Conservation (phyloP, 495 filamentous ascomycete genomes). For the Hyaloscypha hepaticicola region DNA sequence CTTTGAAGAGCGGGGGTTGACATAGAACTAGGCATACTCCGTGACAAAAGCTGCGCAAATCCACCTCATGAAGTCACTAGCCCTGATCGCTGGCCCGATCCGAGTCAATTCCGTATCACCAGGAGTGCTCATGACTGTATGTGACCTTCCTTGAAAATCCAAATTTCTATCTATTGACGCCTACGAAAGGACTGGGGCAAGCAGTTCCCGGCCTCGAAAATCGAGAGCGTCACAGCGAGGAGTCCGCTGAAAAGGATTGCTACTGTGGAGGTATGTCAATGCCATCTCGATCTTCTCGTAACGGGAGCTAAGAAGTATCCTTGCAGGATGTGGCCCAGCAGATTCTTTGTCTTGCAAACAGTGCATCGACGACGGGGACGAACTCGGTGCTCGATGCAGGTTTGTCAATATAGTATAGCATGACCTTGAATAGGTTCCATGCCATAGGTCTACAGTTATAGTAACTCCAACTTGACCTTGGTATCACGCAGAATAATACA, state of each 20-base stretch:
- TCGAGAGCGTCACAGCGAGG: conserved; percentile 41
- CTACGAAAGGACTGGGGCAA: conserved; percentile 51
- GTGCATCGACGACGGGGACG: conserved; percentile 41
- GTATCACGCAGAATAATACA: no score
- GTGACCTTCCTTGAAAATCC: conserved; percentile 21
- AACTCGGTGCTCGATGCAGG: conserved; percentile 48
- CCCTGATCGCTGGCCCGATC: conserved; percentile 50
- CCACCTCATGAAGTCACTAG: conserved; percentile 52
- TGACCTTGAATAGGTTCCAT: no score
- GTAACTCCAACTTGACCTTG: no score
- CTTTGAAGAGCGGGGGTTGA: neutral
- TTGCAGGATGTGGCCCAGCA: conserved; percentile 47
- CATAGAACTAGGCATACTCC: conserved; percentile 40
- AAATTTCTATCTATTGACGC: conserved; percentile 9
- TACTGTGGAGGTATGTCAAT: conserved; percentile 44
- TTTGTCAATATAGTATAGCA: conserved; percentile 28
- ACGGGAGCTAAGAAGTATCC: neutral
- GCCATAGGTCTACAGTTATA: no score
- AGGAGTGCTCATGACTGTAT: conserved; percentile 49
- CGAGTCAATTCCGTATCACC: conserved; percentile 55
- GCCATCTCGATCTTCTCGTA: neutral
- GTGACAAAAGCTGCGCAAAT: conserved; percentile 57
- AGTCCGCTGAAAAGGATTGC: conserved; percentile 52
- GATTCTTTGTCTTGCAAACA: conserved; percentile 43
- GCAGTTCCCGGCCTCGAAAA: conserved; percentile 45